phyloP scores from a whole-genome alignment of 2,329 filamentous ascomycete genomes.

The Knoxdaviesia capensis region DNA sequence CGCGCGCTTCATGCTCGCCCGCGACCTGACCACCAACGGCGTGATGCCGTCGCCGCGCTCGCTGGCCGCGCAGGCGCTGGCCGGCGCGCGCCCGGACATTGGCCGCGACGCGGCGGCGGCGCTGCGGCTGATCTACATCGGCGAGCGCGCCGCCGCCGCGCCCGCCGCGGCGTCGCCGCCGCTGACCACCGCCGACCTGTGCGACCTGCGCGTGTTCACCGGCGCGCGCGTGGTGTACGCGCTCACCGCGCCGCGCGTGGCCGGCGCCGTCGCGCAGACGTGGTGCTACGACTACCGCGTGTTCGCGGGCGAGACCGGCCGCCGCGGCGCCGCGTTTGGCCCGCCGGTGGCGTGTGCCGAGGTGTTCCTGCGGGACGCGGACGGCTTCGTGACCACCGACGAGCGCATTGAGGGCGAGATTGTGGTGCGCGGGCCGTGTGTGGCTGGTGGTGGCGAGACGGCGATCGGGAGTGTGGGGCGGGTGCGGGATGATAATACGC shows the following conservation, averaged over 20 bases:
- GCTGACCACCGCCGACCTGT: conserved; percentile 49
- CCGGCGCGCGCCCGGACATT: conserved; percentile 36
- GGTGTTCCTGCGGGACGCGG: conserved; percentile 47
- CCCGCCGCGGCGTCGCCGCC: conserved; percentile 37
- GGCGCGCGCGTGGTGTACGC: conserved; percentile 70
- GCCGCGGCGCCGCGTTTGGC: conserved; percentile 50
- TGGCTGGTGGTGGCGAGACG: conserved; percentile 46
- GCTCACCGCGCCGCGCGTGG: conserved; percentile 62
- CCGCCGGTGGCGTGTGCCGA: conserved; percentile 64
- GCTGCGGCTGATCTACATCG: conserved; percentile 62
- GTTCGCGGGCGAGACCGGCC: conserved; percentile 14
- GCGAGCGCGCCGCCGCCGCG: conserved; percentile 50
- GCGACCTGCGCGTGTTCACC: conserved; percentile 65
- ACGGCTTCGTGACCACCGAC: conserved; percentile 40
- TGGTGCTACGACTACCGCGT: conserved; percentile 72
- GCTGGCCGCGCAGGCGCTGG: conserved; percentile 13
- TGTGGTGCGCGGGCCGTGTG: conserved; percentile 50
- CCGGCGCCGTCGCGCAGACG: conserved; percentile 75
- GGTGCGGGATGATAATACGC: conserved; percentile 53
- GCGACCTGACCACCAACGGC: conserved; percentile 47
- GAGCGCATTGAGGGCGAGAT: conserved; percentile 44
- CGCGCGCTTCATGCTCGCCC: conserved; percentile 52
- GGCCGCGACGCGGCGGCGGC: conserved; percentile 43
- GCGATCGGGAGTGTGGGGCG: conserved; percentile 41
- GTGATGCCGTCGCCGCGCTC: conserved; percentile 45